A percentile compares a stretch with the other conserved stretches of the same genome.
Evolutionary conservation across 1,284 basidiomycete genomes (phyloP).

Genomic region (Ceratobasidium papillatum): DNA sequence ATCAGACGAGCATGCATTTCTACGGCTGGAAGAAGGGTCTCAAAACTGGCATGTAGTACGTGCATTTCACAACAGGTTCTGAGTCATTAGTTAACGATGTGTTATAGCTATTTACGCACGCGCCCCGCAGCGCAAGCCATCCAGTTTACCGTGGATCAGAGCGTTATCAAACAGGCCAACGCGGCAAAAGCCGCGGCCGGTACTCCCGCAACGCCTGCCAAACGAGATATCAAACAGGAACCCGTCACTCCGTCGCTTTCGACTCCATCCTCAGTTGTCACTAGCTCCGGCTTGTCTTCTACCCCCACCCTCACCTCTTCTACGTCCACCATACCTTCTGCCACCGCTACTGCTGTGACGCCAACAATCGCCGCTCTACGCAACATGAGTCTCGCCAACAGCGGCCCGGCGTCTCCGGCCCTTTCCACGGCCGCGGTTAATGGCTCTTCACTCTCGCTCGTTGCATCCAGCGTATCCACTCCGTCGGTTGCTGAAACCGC

Average conservation of each 20-base stretch:
- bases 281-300: slow-evolving; percentile 11
- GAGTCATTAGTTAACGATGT: not conserved
- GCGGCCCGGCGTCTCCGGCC: slow-evolving; percentile 26
- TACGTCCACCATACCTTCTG: slow-evolving; percentile 21
- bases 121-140: slow-evolving; percentile 94
- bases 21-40: slow-evolving; percentile 99
- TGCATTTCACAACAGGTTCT: not conserved
- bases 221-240: slow-evolving; percentile 30
- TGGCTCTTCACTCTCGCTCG: slow-evolving; percentile 33
- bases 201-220: slow-evolving; percentile 36
- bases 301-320: slow-evolving; percentile 26
- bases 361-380: slow-evolving; percentile 38
- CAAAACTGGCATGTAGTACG: slow-evolving; percentile 92
- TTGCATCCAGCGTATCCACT: slow-evolving; percentile 2
- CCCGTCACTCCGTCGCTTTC: slow-evolving; percentile 25
- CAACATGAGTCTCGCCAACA: slow-evolving; percentile 3
- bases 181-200: slow-evolving; percentile 45
- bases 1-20: slow-evolving; percentile 94
- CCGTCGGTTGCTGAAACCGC: slow-evolving; percentile 39
- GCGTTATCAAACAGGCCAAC: slow-evolving; percentile 77
- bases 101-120: slow-evolving; percentile 81
- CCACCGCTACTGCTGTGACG: not conserved
- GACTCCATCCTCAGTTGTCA: slow-evolving; percentile 32
- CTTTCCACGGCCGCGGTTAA: slow-evolving; percentile 37
- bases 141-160: slow-evolving; percentile 96